Evolutionary conservation across 768 basidiomycete genomes (phyloP), one percentile per base, ranked within the genome.

Genomic region (Phallus indusiatus): DNA sequence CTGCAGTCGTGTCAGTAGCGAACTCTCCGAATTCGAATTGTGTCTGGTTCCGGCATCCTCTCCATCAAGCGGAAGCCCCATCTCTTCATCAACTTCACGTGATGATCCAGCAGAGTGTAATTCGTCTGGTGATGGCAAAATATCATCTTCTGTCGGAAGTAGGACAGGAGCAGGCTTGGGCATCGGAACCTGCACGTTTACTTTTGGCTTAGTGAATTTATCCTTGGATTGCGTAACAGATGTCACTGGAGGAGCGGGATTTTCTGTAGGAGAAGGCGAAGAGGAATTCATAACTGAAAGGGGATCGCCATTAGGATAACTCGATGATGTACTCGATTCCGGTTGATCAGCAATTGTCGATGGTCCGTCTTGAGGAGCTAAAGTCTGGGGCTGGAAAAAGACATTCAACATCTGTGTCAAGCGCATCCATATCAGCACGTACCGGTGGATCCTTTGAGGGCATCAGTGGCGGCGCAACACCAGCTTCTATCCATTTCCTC

Each of bases 401-500:
- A 28, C 17, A 20, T 21, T 33, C 20, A 56, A 22, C 7, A 56
- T 28, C 7, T 47, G 21, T n/a, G 48, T 50, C 11, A n/a, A 22
- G 47, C 59, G 17, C 36, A 49, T 42, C 24, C 33, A 46, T 24
- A 17, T 28, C 2, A 28, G 28, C 12, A 42, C 42, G n/a, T 42
- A 42, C 42, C 12, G 42, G 42, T 42, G 42, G 42, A 11, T 42
- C 47, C 10, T 56, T 11, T 20, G 37, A 72, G 58, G 76, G 62
- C 33, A 71, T 74, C 46, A 74, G 68, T 54, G 82, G 81, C 28
- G 81, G 70, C 35, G 90, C 76, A 35, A 92, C 70, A 1, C 93
- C 93, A 22, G 82, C 77, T 64, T 88, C 84, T 56, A 86, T 82
- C 94, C 94, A 97, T 68, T 83, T 83, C 68, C 86, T 81, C 52